A percentile compares a stretch with the other conserved stretches of the same genome.
phyloP scores from a whole-genome alignment of 768 basidiomycete species.

The Serendipita indica region DNA sequence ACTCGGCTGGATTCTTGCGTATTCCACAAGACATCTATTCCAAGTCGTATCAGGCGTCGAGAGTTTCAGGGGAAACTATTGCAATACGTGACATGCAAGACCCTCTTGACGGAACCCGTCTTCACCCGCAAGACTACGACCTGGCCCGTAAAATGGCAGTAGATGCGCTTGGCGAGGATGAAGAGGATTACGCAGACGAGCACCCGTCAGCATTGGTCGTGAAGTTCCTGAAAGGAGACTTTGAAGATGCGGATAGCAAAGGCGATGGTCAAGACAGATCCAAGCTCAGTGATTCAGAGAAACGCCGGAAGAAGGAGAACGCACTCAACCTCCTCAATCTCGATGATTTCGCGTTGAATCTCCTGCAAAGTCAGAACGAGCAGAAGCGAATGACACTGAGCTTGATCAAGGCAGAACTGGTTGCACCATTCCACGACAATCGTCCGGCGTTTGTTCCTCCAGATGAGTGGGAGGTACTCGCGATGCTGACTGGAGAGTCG shows the following conservation, averaged over 20 bases:
- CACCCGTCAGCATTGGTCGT: conserved; percentile 85
- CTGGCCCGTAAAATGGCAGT: conserved; percentile 97
- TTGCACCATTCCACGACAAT: conserved; percentile 64
- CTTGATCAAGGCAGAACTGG: conserved; percentile 73
- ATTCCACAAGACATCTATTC: conserved; percentile 58
- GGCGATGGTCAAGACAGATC: not conserved
- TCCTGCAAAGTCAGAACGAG: conserved; percentile 68
- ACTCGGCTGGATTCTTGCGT: conserved; percentile 81
- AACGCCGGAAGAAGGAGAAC: not conserved
- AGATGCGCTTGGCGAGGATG: conserved; percentile 92
- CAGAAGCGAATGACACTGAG: conserved; percentile 82
- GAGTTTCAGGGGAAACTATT: conserved; percentile 44
- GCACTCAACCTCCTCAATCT: conserved; percentile 84
- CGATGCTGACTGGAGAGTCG: conserved; percentile 94
- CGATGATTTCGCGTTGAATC: conserved; percentile 90
- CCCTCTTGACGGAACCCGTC: conserved; percentile 86
- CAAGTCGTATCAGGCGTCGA: conserved; percentile 26
- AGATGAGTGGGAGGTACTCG: conserved; percentile 64
- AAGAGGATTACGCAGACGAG: conserved; percentile 86
- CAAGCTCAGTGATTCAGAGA: not conserved
- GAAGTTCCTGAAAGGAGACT: conserved; percentile 18
- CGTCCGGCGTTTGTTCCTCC: conserved; percentile 52
- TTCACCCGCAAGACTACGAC: conserved; percentile 96
- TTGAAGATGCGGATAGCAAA: not conserved
- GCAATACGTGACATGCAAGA: conserved; percentile 48